Conservation (phyloP, 2,329 filamentous ascomycete genomes). For the Pyrenochaeta sp. region DNA sequence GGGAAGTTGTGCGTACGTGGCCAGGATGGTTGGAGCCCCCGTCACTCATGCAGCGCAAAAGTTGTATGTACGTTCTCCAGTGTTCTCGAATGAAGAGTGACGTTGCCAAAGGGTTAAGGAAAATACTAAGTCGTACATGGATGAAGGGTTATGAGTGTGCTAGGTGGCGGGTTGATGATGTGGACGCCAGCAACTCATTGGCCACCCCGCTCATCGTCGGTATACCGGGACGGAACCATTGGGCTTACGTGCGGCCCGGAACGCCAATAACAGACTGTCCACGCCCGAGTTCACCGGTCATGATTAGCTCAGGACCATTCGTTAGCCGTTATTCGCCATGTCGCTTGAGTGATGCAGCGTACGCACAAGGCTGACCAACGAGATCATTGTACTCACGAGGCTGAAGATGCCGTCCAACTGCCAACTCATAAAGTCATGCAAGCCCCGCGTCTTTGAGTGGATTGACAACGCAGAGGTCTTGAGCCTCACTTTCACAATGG, state of each 20-base stretch:
- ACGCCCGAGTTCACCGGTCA: constrained; percentile 8
- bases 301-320: constrained; percentile 2
- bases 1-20: too few species aligned
- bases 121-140: too few species aligned
- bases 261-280: neutral
- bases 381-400: constrained; percentile 23
- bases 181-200: neutral
- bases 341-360: constrained; percentile 5
- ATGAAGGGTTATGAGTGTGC: neutral
- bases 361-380: constrained; percentile 34
- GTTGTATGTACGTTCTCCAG: too few species aligned
- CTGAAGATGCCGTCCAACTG: constrained; percentile 29
- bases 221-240: neutral
- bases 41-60: too few species aligned
- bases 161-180: neutral
- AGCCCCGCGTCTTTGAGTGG: constrained; percentile 12
- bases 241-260: neutral
- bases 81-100: neutral
- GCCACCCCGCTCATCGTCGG: neutral
- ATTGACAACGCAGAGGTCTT: constrained; percentile 29
- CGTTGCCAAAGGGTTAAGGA: neutral
- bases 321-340: neutral
- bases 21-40: too few species aligned
- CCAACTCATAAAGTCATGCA: constrained; percentile 35
- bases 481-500: constrained; percentile 28